Evolutionary conservation across 306 rosid genomes (phyloP).

Genomic region (Astragalus membranaceus): DNA sequence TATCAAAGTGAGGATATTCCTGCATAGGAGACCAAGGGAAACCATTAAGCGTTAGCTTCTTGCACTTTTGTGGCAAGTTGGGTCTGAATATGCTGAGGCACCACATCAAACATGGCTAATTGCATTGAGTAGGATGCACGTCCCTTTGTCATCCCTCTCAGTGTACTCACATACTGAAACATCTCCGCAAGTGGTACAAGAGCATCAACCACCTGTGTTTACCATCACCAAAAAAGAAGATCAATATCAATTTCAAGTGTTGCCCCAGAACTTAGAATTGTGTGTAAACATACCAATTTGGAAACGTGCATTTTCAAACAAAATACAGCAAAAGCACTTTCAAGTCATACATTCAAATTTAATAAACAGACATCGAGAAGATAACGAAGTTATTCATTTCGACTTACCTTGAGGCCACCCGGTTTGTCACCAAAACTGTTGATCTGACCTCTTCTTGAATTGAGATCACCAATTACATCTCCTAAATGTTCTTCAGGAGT

Average conservation of each 20-base stretch:
- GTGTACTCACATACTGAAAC: slow-evolving; percentile 94
- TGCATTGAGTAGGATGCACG: slow-evolving; percentile 98
- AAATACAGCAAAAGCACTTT: neutral
- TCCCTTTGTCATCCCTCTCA: slow-evolving; percentile 95
- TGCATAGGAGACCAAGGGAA: slow-evolving; percentile 12
- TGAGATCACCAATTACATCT: slow-evolving; percentile 95
- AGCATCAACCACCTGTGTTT: slow-evolving; percentile 79
- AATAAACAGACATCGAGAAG: neutral
- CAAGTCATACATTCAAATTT: slow-evolving; percentile 4
- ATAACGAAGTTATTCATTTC: neutral
- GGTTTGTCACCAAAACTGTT: slow-evolving; percentile 93
- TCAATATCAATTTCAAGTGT: neutral
- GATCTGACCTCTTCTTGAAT: slow-evolving; percentile 98
- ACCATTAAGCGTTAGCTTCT: slow-evolving; percentile 75
- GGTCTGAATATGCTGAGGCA: slow-evolving; percentile 91
- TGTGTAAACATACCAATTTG: neutral
- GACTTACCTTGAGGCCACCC: slow-evolving; percentile 88
- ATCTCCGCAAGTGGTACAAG: slow-evolving; percentile 93
- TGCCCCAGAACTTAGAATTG: neutral
- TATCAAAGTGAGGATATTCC: slow-evolving; percentile 1
- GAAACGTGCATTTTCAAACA: neutral
- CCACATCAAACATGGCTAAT: slow-evolving; percentile 81
- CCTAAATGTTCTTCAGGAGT: slow-evolving; percentile 96
- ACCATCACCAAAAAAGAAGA: slow-evolving; percentile 12
- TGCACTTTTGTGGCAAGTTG: slow-evolving; percentile 79